Evolutionary conservation across 441 rosid genomes (phyloP).

Genomic region (Adansonia gregorii): DNA sequence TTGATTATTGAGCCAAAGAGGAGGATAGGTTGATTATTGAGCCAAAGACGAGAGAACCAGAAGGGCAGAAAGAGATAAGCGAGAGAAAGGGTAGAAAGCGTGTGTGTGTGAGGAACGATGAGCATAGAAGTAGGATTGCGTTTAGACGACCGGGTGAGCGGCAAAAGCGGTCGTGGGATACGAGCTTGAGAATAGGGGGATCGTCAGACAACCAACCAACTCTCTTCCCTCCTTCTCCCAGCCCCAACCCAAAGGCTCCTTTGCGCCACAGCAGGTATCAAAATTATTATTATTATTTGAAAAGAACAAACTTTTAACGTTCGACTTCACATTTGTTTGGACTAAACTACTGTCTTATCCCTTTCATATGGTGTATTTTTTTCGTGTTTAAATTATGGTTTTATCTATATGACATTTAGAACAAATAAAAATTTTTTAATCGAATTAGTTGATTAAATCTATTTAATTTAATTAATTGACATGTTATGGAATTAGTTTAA

Average conservation of each 20-base stretch:
- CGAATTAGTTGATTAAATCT: too few relatives aligned
- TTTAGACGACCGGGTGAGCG: conserved; percentile 63
- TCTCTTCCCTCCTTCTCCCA: not conserved
- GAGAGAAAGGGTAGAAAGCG: conserved; percentile 6
- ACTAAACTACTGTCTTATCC: not conserved
- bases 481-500: too few relatives aligned
- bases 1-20: conserved; percentile 28
- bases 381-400: not conserved
- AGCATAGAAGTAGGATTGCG: conserved; percentile 47
- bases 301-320: not conserved
- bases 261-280: not conserved
- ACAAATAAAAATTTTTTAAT: not conserved
- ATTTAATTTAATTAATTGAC: too few relatives aligned
- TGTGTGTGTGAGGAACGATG: conserved; percentile 11
- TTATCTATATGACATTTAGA: too few relatives aligned
- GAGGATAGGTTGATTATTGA: conserved; percentile 26
- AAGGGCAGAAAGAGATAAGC: conserved; percentile 38
- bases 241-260: not conserved
- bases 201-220: conserved; percentile 42
- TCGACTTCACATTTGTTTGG: not conserved
- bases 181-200: conserved; percentile 66
- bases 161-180: conserved; percentile 48
- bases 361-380: not conserved
- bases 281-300: not conserved
- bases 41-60: conserved; percentile 34